Evolutionary conservation across 164 flowering plant genomes (phyloP), one percentile per base, ranked within the genome.

Genomic region (Vitis riparia): DNA sequence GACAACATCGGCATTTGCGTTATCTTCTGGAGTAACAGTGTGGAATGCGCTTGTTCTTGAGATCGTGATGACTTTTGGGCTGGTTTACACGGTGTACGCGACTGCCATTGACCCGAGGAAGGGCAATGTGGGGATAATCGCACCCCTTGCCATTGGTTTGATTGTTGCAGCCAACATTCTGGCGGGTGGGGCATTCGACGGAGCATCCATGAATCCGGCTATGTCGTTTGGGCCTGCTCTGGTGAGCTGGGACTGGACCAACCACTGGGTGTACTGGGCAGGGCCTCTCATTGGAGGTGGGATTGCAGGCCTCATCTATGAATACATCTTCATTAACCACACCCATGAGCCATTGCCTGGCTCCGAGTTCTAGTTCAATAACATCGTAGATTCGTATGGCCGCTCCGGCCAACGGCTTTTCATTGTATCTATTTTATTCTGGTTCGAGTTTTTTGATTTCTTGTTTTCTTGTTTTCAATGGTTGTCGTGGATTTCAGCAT

Each of bases 241-340:
- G 2, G 87, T 83, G 13, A 77, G 81, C 77, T 86, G 86, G 85
- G 62, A 53, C 56, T 85, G 86, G 87, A 57, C 73, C 63, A 61
- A 81, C 87, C 88, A 85, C 78, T 85, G 88, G 88, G 76, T 83
- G 0, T 85, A 85, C 75, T 85, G 88, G 88, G 85, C 79, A 11
- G 88, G 88, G 3, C 88, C 88, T 16, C 75, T 85, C 51, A 63
- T 81, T 32, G 88, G 88, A 11, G 85, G 82, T 50, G 87, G 79
- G n/a, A 55, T 85, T 55, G 88, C 88, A 30, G 86, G 78, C 8
- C 59, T 83, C 13, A 50, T 83, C 10, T 85, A 85, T 53, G 86
- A 83, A 77, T 8, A 69, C 63, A 8, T 76, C 71, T 85, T 81
- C 75, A 83, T 85, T 16, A 11, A 63, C 69, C 77, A 58, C 73